Base-by-base conservation (phyloP, 108 stramenopile genomes). In the Phaeodactylum tricornutum region DNA sequence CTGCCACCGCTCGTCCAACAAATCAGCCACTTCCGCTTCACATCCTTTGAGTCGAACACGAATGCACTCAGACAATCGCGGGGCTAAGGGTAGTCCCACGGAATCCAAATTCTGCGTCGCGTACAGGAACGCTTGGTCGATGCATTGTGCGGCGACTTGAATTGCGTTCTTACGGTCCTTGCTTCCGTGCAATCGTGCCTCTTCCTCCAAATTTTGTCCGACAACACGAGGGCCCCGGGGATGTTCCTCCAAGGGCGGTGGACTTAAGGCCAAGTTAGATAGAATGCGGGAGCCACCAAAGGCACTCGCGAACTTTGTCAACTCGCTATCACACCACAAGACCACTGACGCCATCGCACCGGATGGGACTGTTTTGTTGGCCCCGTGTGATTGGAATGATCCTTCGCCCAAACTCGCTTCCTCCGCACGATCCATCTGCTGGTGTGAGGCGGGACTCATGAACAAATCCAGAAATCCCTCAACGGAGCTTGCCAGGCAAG, bases 401-500 rank as follows among this genome's bases (percentile, higher is more conserved):
- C 46, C 50, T n/a, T 38, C 29, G 35, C 53, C 65, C 9, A 49
- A 20, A 34, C 45, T 24, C 4, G 45, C 21, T 8, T 46, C 20
- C 5, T n/a, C 20, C 4, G 21, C 25, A n/a, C n/a, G n/a, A 4
- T 49, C 15, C 48, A 29, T 32, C 5, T 30, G n/a, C 2, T 43
- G 23, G 11, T 44, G 42, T 21, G 53, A 27, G n/a, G n/a, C n/a
- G n/a, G n/a, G n/a, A 5, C 67, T 58, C 53, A 82, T 40, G 50
- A 84, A 88, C 4, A 88, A 49, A 53, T 88, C 86, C 16, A 88
- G 53, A 51, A 88, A 88, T 16, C 86, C 81, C 55, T 88, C 86
- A 21, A 88, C 80, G 22, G 86, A 55, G 42, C 60, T 61, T 14
- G 86, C 75, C 19, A 88, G 71, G 24, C 74, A 77, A 7, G 81